A percentile compares a stretch with the other conserved stretches of the same genome.
Evolutionary conservation across 306 rosid genomes (phyloP).

Genomic region (Carpinus fangiana): DNA sequence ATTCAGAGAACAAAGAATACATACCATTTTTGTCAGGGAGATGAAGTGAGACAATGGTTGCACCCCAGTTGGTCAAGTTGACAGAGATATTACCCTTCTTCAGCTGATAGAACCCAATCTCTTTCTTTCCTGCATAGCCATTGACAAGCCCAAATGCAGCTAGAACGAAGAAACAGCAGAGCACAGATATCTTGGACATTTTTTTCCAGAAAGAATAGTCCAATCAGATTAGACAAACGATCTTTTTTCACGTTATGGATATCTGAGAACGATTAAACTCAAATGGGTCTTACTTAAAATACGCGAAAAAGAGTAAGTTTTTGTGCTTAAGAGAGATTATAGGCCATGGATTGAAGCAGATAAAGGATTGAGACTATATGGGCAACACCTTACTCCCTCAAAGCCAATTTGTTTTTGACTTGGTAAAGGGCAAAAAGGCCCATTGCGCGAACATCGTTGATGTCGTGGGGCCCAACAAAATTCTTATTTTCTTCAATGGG

Average conservation of each 20-base stretch:
- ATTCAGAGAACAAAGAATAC: slow-evolving; percentile 2
- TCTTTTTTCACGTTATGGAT: neutral
- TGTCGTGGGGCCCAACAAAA: neutral
- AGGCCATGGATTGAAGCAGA: neutral
- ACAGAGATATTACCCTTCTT: slow-evolving; percentile 42
- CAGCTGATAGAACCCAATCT: slow-evolving; percentile 40
- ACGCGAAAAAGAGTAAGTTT: neutral
- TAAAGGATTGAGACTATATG: no score
- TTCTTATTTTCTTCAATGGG: neutral
- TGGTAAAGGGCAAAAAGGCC: neutral
- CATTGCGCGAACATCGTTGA: neutral
- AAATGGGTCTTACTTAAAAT: neutral
- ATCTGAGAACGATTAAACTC: neutral
- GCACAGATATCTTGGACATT: slow-evolving; percentile 30
- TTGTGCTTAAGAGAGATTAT: neutral
- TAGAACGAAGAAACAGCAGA: slow-evolving; percentile 36
- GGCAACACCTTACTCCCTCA: neutral
- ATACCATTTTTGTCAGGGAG: slow-evolving; percentile 59
- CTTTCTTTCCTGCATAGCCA: slow-evolving; percentile 23
- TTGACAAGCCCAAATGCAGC: slow-evolving; percentile 36
- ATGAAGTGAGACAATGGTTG: slow-evolving; percentile 43
- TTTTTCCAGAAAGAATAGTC: neutral
- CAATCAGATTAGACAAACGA: no score
- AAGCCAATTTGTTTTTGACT: slow-evolving; percentile 14
- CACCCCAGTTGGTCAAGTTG: slow-evolving; percentile 68